Evolutionary conservation across 2,329 filamentous ascomycete species (phyloP).

Genomic region (Truncatella angustata): DNA sequence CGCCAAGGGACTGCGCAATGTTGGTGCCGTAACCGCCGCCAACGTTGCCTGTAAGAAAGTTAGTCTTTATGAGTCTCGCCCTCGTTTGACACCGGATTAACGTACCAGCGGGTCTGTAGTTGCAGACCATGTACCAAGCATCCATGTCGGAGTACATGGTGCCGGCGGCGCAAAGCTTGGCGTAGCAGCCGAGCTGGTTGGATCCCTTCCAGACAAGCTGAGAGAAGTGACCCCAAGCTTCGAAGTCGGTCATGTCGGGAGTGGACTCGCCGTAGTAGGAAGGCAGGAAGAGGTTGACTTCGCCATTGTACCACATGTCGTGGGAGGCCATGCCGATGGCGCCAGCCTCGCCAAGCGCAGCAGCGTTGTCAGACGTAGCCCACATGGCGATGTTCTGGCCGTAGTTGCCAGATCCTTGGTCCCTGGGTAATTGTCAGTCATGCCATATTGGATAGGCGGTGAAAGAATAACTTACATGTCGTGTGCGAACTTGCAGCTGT

Average conservation of each 20-base stretch:
- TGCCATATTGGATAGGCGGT: neutral
- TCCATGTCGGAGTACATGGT: conserved; percentile 47
- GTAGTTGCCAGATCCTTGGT: conserved; percentile 62
- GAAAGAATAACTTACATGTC: conserved; percentile 58
- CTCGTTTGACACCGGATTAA: conserved; percentile 13
- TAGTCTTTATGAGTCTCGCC: too few species aligned
- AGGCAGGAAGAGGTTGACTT: conserved; percentile 56
- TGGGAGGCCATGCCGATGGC: conserved; percentile 69
- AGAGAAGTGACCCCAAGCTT: conserved; percentile 71
- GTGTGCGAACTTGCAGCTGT: conserved; percentile 71
- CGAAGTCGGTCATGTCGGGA: conserved; percentile 62
- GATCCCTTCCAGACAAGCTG: conserved; percentile 71
- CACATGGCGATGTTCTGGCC: conserved; percentile 89
- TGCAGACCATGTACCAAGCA: conserved; percentile 81
- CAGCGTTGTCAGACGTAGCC: conserved; percentile 35
- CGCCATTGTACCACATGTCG: conserved; percentile 86
- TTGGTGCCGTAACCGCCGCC: conserved; percentile 49
- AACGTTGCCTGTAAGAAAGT: conserved; percentile 55
- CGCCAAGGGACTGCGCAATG: conserved; percentile 41
- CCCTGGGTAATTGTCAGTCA: conserved; percentile 39
- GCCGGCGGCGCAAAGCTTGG: conserved; percentile 50
- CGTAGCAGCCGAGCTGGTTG: conserved; percentile 62
- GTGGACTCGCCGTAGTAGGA: conserved; percentile 57
- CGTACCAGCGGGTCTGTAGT: conserved; percentile 76
- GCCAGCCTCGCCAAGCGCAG: conserved; percentile 46